Evolutionary conservation across 257 asterid species (phyloP).

Genomic region (Nicotiana undulata): DNA sequence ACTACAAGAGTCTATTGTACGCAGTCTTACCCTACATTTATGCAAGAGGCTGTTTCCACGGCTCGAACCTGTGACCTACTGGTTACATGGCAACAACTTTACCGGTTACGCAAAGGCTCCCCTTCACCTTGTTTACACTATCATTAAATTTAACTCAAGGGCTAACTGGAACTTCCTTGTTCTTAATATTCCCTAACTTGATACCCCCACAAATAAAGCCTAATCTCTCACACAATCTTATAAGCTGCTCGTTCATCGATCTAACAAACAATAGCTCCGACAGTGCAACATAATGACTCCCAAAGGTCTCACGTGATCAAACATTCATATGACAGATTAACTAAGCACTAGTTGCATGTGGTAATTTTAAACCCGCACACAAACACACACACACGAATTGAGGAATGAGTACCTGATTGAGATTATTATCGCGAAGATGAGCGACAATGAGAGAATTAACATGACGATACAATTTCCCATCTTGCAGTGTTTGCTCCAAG

Average conservation of each 20-base stretch:
- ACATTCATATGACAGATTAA: not conserved
- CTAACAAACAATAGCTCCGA: not conserved
- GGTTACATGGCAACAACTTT: no score
- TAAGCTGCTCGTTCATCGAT: not conserved
- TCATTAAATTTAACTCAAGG: not conserved
- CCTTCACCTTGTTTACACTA: not conserved
- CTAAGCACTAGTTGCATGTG: not conserved
- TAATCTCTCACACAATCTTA: not conserved
- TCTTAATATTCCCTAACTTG: not conserved
- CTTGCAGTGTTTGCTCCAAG: conserved; percentile 64
- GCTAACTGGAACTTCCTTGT: not conserved
- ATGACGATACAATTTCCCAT: conserved; percentile 63
- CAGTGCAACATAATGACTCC: not conserved
- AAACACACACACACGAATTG: not conserved
- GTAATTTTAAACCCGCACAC: not conserved
- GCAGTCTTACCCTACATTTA: no score
- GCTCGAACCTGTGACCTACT: no score
- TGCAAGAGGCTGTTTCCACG: no score
- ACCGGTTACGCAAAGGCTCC: no score
- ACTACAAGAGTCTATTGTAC: no score
- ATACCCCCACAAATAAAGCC: not conserved
- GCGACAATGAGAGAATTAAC: conserved; percentile 66
- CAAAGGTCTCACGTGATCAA: not conserved
- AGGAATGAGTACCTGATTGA: conserved; percentile 44
- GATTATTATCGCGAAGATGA: conserved; percentile 71